Evolutionary conservation across 331 rosid species (phyloP).

Genomic region (Saraca asoca): DNA sequence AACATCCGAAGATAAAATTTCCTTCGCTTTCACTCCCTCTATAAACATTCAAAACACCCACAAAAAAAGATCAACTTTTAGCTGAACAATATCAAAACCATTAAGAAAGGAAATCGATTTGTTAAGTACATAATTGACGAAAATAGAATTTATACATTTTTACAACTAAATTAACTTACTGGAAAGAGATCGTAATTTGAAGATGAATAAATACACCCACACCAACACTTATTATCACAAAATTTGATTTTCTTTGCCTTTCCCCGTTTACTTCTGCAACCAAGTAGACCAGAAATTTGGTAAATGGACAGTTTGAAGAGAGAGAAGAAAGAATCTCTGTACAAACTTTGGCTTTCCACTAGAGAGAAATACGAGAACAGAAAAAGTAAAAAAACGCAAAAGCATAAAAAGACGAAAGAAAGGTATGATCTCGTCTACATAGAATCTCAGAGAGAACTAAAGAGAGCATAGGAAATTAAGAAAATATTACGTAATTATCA

Average conservation of each 20-base stretch:
- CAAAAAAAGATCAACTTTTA: not conserved
- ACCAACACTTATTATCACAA: slow-evolving; percentile 23
- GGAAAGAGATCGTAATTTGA: slow-evolving; percentile 31
- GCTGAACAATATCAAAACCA: too few species aligned
- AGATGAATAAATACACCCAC: slow-evolving; percentile 14
- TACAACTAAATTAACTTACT: slow-evolving; percentile 29
- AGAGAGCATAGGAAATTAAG: slow-evolving; percentile 31
- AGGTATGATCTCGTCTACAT: slow-evolving; percentile 58
- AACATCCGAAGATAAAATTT: slow-evolving; percentile 11
- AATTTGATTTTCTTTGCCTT: slow-evolving; percentile 16
- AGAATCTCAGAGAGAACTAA: slow-evolving; percentile 39
- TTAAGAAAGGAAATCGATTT: not conserved
- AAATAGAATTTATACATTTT: not conserved
- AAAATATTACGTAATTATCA: slow-evolving; percentile 43
- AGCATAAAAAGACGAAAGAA: slow-evolving; percentile 75
- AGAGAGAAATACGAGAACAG: slow-evolving; percentile 56
- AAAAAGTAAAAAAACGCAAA: slow-evolving; percentile 54
- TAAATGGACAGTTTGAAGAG: slow-evolving; percentile 30
- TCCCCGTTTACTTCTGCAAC: slow-evolving; percentile 42
- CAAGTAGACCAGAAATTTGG: slow-evolving; percentile 39
- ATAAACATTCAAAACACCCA: slow-evolving; percentile 24
- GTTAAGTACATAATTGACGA: too few species aligned
- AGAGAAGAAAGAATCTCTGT: slow-evolving; percentile 38
- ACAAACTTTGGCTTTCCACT: slow-evolving; percentile 52
- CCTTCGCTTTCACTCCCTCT: slow-evolving; percentile 28